These are phyloP conservation scores for Kodamaea sp. DNA, from an alignment of 1,139 yeast species.

Conservation along the genomic window DNA sequence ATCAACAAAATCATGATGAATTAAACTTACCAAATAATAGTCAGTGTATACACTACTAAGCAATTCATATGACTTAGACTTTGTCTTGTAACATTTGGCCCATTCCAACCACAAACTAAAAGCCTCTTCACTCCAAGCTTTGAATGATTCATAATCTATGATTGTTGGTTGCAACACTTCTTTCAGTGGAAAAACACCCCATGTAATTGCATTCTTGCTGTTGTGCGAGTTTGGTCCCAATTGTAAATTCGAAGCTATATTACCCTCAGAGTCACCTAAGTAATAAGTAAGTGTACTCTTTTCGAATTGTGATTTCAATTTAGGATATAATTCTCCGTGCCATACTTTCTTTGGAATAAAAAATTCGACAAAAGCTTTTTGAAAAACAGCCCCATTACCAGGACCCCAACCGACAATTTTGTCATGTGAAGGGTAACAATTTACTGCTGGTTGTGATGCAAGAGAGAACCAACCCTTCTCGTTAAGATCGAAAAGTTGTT, in stretches of 20 bases:
- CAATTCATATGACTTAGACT: slow-evolving; percentile 53
- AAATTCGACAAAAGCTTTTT: slow-evolving; percentile 87
- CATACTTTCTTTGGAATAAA: slow-evolving; percentile 68
- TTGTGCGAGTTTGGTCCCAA: slow-evolving; percentile 22
- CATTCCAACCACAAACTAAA: slow-evolving; percentile 89
- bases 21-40: slow-evolving; percentile 74
- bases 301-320: slow-evolving; percentile 42
- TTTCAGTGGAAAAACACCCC: slow-evolving; percentile 92
- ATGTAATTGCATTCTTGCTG: slow-evolving; percentile 74
- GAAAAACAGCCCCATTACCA: slow-evolving; percentile 83
- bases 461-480: slow-evolving; percentile 76
- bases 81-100: slow-evolving; percentile 72
- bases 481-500: slow-evolving; percentile 77
- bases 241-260: slow-evolving; percentile 59
- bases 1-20: slow-evolving; percentile 78
- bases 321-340: slow-evolving; percentile 52
- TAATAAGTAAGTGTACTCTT: slow-evolving; percentile 60
- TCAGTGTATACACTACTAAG: slow-evolving; percentile 57
- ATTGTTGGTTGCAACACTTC: slow-evolving; percentile 87
- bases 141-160: slow-evolving; percentile 81
- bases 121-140: slow-evolving; percentile 94
- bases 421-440: slow-evolving; percentile 72
- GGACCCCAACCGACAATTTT: slow-evolving; percentile 96
- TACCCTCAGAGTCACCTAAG: slow-evolving; percentile 58
- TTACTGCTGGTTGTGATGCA: slow-evolving; percentile 94